Evolutionary conservation across 768 basidiomycete genomes (phyloP), one percentile per base, ranked within the genome.

Genomic region (Glaciozyma antarctica): DNA sequence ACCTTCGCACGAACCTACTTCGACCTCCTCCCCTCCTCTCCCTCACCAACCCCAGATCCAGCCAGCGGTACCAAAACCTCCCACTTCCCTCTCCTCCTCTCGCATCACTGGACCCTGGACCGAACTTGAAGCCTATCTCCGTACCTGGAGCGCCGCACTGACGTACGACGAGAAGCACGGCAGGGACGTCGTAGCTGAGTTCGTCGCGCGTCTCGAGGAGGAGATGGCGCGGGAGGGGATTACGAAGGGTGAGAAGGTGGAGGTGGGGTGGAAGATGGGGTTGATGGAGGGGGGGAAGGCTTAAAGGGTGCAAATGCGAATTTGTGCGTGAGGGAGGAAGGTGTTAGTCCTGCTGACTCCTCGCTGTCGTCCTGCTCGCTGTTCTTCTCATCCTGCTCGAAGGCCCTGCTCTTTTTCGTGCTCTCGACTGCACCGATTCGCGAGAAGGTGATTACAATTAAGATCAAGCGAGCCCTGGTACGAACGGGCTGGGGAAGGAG

Each of bases 81-180:
- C 16, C 24, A 4, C 22, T 22, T 22, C 30, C 10, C 47, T 1
- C 41, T 68, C 19, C 58, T 69, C 45, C 62, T 69, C n/a, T 58
- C 32, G 7, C 60, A 55, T 3, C 21, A 22, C 2, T 60, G 52
- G 64, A 56, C 32, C 2, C 22, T 66, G 19, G n/a, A 1, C 81
- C 17, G 83, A 83, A 62, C 76, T 90, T 0, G 79, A 86, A 8
- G 81, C 78, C 2, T 90, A 89, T 73, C 78, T 90, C 24, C 79
- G 82, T 55, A 88, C 88, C 0, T 86, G 82, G 79, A 88, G 86
- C 70, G 78, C 87, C 2, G 76, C 88, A 57, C 83, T 86, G 65
- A 83, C 82, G 17, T 90, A 82, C 75, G 82, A 84, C 66, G 85
- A 86, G 67, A 72, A 72, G 16, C 80, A 84, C 72, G 69, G 77